Evolutionary conservation across 768 basidiomycete species (phyloP).

Genomic region (Rhodotorula kratochvilovae): DNA sequence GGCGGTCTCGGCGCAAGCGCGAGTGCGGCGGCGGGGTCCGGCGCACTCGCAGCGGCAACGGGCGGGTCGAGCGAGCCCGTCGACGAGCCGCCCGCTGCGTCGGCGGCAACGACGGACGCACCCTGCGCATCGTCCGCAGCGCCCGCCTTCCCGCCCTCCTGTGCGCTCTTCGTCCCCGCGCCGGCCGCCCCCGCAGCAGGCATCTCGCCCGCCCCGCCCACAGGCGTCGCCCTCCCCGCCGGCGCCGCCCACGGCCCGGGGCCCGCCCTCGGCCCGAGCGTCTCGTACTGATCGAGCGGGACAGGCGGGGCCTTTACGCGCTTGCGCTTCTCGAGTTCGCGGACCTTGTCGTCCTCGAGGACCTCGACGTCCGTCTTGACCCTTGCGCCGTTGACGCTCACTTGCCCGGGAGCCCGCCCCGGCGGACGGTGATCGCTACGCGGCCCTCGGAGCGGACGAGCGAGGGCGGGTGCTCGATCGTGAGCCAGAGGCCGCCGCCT

Average conservation of each 20-base stretch:
- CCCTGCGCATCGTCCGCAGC: not conserved
- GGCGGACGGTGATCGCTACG: not conserved
- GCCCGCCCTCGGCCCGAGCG: no score
- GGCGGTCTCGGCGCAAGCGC: constrained; percentile 9
- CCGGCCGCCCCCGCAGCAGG: no score
- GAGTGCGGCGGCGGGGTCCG: not conserved
- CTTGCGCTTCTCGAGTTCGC: constrained; percentile 73
- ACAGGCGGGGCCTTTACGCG: constrained; percentile 77
- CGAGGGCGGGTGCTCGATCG: constrained; percentile 77
- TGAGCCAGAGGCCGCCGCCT: constrained; percentile 92
- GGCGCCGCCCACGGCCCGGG: not conserved
- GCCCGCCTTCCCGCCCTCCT: not conserved
- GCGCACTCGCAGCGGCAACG: not conserved
- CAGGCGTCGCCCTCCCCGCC: not conserved
- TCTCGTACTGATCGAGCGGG: constrained; percentile 74
- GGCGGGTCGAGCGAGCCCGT: no score
- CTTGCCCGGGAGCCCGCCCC: not conserved
- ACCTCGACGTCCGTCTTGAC: constrained; percentile 83
- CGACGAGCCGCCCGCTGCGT: no score
- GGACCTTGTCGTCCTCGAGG: constrained; percentile 77
- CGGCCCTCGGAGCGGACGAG: constrained; percentile 44
- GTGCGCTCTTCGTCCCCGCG: not conserved
- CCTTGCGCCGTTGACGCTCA: constrained; percentile 67
- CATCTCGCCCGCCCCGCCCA: no score
- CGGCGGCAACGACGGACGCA: no score